These are phyloP conservation scores for Vanderwaltozyma tropicalis DNA, from an alignment of 805 yeast genomes.

Conservation along the genomic window DNA sequence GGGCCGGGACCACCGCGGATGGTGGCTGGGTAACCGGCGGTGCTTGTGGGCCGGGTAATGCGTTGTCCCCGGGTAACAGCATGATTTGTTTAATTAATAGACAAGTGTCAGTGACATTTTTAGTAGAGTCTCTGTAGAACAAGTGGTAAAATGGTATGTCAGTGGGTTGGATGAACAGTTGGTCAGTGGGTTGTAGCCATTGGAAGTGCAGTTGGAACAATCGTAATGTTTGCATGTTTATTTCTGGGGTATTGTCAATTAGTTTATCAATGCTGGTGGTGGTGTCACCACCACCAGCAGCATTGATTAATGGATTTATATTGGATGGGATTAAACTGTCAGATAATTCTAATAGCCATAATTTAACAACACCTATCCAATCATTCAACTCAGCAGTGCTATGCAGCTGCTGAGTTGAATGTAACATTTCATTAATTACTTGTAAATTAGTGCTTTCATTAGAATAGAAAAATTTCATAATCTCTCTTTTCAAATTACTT, in stretches of 20 bases:
- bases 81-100: no score
- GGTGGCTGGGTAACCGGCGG: no score
- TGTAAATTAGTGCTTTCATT: conserved; percentile 1
- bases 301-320: no score
- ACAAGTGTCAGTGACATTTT: no score
- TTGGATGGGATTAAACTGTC: conserved; percentile 34
- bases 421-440: neutral
- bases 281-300: no score
- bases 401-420: no score
- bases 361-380: conserved; percentile 36
- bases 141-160: conserved; percentile 9
- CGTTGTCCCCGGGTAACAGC: no score
- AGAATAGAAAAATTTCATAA: neutral
- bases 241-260: neutral
- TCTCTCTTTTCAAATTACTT: conserved; percentile 9
- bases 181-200: neutral
- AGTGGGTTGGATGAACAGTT: no score
- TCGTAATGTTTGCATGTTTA: no score
- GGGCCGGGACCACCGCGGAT: neutral
- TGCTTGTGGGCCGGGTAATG: no score
- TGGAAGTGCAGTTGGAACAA: neutral
- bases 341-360: conserved; percentile 50
- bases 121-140: neutral
- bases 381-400: conserved; percentile 5
- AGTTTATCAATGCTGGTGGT: neutral